Base-by-base conservation (phyloP, 148 eudicot genomes). In the Nepenthes gracilis region DNA sequence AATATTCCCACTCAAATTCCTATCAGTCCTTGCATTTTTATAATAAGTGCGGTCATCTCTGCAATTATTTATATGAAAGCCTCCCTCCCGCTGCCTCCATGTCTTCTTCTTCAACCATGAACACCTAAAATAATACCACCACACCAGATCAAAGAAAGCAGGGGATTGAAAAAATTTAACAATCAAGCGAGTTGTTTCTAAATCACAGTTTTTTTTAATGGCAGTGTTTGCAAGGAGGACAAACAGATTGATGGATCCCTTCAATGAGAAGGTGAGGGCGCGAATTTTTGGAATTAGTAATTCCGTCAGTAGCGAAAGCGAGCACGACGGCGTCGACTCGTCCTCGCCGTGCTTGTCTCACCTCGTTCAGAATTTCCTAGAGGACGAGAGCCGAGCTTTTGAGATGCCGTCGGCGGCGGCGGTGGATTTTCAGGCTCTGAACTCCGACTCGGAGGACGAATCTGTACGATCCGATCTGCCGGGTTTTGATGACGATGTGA, bases 261-360 rank as follows among this genome's bases (percentile, higher is more conserved):
- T 82, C 36, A 76, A 75, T 40, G 85, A 81, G 34, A 77, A 72
- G 36, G 71, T 76, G 5, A 81, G 78, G 43, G 79, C 73, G 36
- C 45, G 63, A 36, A 60, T 60, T 34, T 60, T 43, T 1, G 52
- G 37, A 23, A 36, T 32, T 33, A 13, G 12, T 9, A 2, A 12
- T 47, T 60, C 63, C 12, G 60, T 65, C 53, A 85, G 82, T 67
- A 80, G 84, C 70, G 97, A 86, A 9, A 84, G 90, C 74, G 90
- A 86, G 15, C 86, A 86, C 71, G 80, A 83, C 43, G 80, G 67
- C 35, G 71, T 75, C 0, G 61, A 84, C 1, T 64, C 76, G 5
- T 70, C 75, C 10, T 69, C 77, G 2, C 70, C 78, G 15, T 15
- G 73, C 9, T 75, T 85, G 9, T 85, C 89, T 0, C 65, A 81